A percentile compares a stretch with the other conserved stretches of the same genome.
These are phyloP conservation scores for Austropuccinia psidii DNA, from an alignment of 1,284 basidiomycete genomes.

Conservation along the genomic window DNA sequence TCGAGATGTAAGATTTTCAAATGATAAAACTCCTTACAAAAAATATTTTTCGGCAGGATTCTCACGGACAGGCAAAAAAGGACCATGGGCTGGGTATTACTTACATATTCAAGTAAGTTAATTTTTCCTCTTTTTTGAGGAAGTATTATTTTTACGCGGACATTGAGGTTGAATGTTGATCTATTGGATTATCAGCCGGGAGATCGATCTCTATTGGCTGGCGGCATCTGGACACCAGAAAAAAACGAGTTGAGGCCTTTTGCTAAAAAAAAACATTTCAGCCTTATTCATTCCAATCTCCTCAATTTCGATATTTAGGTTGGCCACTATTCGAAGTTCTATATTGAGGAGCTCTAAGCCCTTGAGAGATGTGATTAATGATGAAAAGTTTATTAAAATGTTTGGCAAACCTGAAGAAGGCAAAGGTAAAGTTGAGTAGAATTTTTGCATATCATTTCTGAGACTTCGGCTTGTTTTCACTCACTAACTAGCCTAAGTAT, in stretches of 20 bases:
- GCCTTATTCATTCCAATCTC: no score
- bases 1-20: constrained; percentile 43
- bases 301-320: not conserved
- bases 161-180: constrained; percentile 5
- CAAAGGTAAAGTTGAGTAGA: not conserved
- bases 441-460: no score
- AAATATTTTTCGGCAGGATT: constrained; percentile 40
- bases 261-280: constrained; percentile 39
- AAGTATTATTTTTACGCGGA: constrained; percentile 3
- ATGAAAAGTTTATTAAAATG: constrained; percentile 43
- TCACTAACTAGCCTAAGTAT: not conserved
- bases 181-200: constrained; percentile 39
- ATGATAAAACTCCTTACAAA: constrained; percentile 46
- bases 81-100: constrained; percentile 41
- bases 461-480: no score
- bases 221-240: constrained; percentile 46
- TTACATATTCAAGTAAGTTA: constrained; percentile 36
- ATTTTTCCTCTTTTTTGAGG: not conserved
- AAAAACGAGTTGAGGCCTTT: constrained; percentile 43
- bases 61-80: constrained; percentile 46
- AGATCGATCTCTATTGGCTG: constrained; percentile 43
- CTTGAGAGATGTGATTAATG: constrained; percentile 42
- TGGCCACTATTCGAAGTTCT: constrained; percentile 2
- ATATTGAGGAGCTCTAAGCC: constrained; percentile 38
- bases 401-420: constrained; percentile 42